Evolutionary conservation across 73 alveolate species (phyloP), one percentile per base, ranked within the genome.

Genomic region (Paramecium caudatum): DNA sequence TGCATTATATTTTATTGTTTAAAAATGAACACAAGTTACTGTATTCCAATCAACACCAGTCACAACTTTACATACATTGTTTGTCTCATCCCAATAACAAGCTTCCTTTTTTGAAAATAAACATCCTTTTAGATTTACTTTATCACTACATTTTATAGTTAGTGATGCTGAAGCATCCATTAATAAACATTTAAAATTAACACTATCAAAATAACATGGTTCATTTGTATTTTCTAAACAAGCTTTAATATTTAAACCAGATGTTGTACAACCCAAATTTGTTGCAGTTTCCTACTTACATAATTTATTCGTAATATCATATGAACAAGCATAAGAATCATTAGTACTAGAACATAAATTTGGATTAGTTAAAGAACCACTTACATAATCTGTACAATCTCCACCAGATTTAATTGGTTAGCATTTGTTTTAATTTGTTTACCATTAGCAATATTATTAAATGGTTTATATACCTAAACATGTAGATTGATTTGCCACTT

Each of bases 121-220:
- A 65, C 83, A 65, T 2, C 83, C 83, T n/a, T 32, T 13, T 65
- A 32, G 27, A 21, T 65, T 65, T 36, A 65, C 83, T 4, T 3
- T 1, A 32, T 17, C 0, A 33, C 0, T 8, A 33, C 83, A 65
- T 13, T 0, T 19, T 1, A 65, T 49, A 32, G 3, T 25, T 25
- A 8, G 17, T 0, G 50, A 46, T 13, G 12, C 17, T 13, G 55
- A 10, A 25, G 48, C 47, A 65, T 36, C 0, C 3, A 65, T 33
- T 33, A 17, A 30, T 3, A 65, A 15, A 65, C 83, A 65, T 33
- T 12, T 2, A 7, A 33, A 13, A 10, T 30, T 65, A 2, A 12
- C 61, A 30, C 6, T 4, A 65, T 65, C 55, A 12, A 25, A 65
- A 36, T 32, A 65, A 13, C 83, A 65, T 0, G 83, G 50, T n/a